Percentiles rank a stretch among this genome's conserved stretches.
phyloP scores from a whole-genome alignment of 176 grass and related monocot species.

The Oropetium thomaeum region DNA sequence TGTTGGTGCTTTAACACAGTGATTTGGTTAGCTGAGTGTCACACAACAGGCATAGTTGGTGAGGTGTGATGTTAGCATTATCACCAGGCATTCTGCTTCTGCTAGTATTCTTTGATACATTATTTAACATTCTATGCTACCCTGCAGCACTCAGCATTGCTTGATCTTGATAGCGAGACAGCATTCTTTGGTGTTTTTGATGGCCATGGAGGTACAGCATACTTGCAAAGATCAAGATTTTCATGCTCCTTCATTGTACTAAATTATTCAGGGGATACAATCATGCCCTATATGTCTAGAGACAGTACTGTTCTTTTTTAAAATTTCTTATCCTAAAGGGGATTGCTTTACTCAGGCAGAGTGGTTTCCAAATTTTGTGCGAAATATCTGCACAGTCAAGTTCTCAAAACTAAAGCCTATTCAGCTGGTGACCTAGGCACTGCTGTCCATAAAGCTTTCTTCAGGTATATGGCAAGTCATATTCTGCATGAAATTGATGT shows the following conservation, averaged over 20 bases:
- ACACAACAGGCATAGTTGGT: conserved; percentile 7
- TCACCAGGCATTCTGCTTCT: conserved; percentile 11
- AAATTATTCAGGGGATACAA: background rate
- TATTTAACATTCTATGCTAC: conserved; percentile 27
- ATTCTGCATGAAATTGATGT: conserved; percentile 19
- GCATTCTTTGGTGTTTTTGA: conserved; percentile 97
- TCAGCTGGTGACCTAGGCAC: conserved; percentile 69
- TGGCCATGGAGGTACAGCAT: conserved; percentile 86
- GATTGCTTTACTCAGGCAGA: conserved; percentile 58
- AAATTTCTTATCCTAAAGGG: conserved; percentile 13
- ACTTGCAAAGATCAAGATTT: conserved; percentile 11
- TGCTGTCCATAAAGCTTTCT: conserved; percentile 77
- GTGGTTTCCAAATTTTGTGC: conserved; percentile 97
- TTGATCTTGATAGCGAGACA: conserved; percentile 74
- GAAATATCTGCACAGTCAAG: conserved; percentile 79
- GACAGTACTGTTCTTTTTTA: background rate
- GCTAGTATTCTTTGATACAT: background rate
- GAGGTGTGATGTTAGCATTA: conserved; percentile 6
- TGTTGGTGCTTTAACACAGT: conserved; percentile 19
- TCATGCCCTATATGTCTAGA: conserved; percentile 1
- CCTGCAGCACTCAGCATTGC: conserved; percentile 81
- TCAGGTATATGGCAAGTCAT: conserved; percentile 57
- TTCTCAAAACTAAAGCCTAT: conserved; percentile 78
- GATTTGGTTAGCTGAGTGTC: conserved; percentile 4
- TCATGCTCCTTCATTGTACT: conserved; percentile 26